Evolutionary conservation across 192 early-diverging fungal genomes (phyloP), one percentile per base, ranked within the genome.

Genomic region (Mortierella hygrophila): DNA sequence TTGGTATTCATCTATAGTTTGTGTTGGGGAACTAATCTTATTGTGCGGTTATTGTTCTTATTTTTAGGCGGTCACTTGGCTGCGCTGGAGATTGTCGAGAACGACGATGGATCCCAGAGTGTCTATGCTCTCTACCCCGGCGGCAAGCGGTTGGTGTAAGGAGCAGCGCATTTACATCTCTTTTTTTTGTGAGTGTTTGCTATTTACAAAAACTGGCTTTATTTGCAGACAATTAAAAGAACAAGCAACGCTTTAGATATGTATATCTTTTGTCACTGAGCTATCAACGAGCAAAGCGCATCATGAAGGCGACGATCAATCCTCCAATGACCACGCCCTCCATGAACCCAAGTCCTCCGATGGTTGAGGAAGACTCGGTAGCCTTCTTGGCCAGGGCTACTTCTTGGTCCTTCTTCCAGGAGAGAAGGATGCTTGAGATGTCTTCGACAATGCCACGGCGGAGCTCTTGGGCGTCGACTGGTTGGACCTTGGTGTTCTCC

Each of bases 41-140:
- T 72, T 49, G 20, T 13, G 1, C 7, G 26, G 46, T 46, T 93
- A 18, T 80, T 91, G 7, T 83, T 41, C 21, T 42, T 57, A 55
- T 75, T n/a, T 60, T 16, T 78, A 84, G 82, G 83, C 26, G 83
- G 74, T 46, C 73, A 95, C 80, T 88, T 88, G 40, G 95, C 94
- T 21, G 94, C 93, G 2, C 78, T 96, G 29, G 94, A 96, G 82
- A 96, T 96, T 42, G 74, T 92, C 8, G 93, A 93, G 42, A 89
- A 95, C 52, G 76, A 81, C 6, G 79, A 82, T 26, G 82, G 78
- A 40, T 78, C 75, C 4, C 57, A 86, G 57, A 86, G 29, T 15
- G 89, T 94, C 2, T 88, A 78, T 52, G 93, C 89, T 10, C 77
- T 96, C 7, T 94, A 91, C 37, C 84, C 84, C 4, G 83, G 83